Conservation (phyloP, 1,139 yeast species). For the Pneumocystis wakefieldiae region DNA sequence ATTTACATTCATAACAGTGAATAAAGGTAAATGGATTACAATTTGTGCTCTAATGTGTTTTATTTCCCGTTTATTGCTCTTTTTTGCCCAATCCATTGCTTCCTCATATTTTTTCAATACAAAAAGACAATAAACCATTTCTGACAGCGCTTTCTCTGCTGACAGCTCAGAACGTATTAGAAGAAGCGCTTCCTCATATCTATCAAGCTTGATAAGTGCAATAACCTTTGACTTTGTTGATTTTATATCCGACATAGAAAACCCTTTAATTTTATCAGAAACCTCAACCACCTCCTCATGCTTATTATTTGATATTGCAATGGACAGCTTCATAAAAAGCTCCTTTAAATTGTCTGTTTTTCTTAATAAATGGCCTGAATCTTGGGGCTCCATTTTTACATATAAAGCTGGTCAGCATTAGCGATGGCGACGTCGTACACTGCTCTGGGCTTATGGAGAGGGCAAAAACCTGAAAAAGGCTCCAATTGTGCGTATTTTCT, state of each 20-base stretch:
- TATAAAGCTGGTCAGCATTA: not conserved
- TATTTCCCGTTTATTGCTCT: conserved; percentile 33
- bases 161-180: conserved; percentile 12
- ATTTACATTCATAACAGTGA: not conserved
- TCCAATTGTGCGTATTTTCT: not conserved
- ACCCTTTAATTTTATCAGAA: conserved; percentile 30
- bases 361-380: not conserved
- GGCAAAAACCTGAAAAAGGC: not conserved
- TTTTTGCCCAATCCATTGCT: conserved; percentile 24
- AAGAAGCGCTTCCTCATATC: conserved; percentile 42
- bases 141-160: conserved; percentile 22
- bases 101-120: conserved; percentile 40
- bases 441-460: not conserved
- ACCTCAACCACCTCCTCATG: conserved; percentile 34
- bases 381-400: not conserved
- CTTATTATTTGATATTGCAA: conserved; percentile 33
- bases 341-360: conserved; percentile 23
- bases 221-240: conserved; percentile 51
- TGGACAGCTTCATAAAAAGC: conserved; percentile 33
- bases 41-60: conserved; percentile 70
- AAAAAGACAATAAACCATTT: conserved; percentile 56
- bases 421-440: not conserved
- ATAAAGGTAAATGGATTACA: conserved; percentile 5
- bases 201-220: conserved; percentile 59
- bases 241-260: conserved; percentile 32